Evolutionary conservation across 129 eudicot species (phyloP).

Genomic region (Artemisia tridentata): DNA sequence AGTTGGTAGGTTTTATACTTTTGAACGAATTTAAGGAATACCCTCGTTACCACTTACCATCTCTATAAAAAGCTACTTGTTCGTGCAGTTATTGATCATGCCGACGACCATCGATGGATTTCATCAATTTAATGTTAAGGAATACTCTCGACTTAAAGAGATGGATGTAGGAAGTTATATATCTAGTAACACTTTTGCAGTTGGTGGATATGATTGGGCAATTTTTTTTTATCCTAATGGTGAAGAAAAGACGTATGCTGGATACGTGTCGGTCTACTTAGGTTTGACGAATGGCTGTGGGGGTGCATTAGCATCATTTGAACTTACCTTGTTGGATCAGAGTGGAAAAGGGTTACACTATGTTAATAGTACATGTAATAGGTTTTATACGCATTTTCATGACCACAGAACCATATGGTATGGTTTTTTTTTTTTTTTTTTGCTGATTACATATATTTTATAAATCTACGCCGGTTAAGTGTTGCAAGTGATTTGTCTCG

Average conservation of each 20-base stretch:
- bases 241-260: constrained; percentile 60
- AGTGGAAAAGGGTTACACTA: not conserved
- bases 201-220: too few relatives aligned
- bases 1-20: too few relatives aligned
- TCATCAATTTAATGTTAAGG: constrained; percentile 62
- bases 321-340: too few relatives aligned
- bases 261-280: not conserved
- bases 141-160: constrained; percentile 74
- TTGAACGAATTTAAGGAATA: too few relatives aligned
- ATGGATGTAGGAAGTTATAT: constrained; percentile 73
- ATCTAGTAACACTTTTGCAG: constrained; percentile 62
- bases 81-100: too few relatives aligned
- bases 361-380: not conserved
- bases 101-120: constrained; percentile 52
- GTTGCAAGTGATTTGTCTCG: too few relatives aligned
- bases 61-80: too few relatives aligned
- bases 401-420: not conserved
- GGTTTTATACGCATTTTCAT: not conserved
- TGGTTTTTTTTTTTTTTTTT: too few relatives aligned
- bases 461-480: too few relatives aligned
- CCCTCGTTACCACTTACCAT: too few relatives aligned
- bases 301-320: not conserved
- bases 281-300: too few relatives aligned
- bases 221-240: constrained; percentile 82
- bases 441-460: too few relatives aligned